Percentiles rank a stretch among this genome's conserved stretches.
Conservation (phyloP, 371 early-diverging fungal species). For the Mortierella sp. region DNA sequence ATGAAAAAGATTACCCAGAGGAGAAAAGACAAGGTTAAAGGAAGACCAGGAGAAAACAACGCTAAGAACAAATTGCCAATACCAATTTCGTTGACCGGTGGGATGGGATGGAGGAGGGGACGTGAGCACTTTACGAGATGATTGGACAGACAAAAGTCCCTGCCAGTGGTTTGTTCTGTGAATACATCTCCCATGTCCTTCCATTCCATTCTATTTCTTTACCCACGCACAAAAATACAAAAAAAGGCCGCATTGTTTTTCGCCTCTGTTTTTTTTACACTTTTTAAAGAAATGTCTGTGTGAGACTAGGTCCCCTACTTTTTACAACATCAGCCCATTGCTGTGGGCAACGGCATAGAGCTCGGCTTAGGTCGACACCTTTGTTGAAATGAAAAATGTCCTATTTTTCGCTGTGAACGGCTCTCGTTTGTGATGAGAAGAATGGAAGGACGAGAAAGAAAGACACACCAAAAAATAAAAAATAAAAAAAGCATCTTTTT, state of each 20-base stretch:
- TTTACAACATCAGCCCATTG: too few species aligned
- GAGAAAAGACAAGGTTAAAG: not conserved
- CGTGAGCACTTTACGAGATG: not conserved
- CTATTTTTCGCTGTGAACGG: not conserved
- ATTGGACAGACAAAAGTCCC: not conserved
- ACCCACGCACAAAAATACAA: not conserved
- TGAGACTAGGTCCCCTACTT: too few species aligned
- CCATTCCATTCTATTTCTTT: not conserved
- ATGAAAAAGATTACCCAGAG: conserved; percentile 6
- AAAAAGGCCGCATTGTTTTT: not conserved
- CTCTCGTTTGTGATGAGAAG: not conserved
- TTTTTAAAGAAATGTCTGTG: not conserved
- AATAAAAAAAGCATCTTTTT: not conserved
- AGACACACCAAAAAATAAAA: not conserved
- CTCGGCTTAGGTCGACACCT: too few species aligned
- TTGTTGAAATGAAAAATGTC: not conserved
- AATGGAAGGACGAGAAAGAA: conserved; percentile 3
- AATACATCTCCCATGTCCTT: not conserved
- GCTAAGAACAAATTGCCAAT: conserved; percentile 2
- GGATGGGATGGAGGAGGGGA: not conserved
- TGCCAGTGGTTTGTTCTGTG: not conserved
- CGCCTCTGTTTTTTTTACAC: not conserved
- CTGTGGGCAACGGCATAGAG: too few species aligned
- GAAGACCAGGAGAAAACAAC: not conserved
- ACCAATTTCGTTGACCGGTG: not conserved